Base-by-base conservation (phyloP, 78 protist species). In the Abeoforma whisleri region DNA sequence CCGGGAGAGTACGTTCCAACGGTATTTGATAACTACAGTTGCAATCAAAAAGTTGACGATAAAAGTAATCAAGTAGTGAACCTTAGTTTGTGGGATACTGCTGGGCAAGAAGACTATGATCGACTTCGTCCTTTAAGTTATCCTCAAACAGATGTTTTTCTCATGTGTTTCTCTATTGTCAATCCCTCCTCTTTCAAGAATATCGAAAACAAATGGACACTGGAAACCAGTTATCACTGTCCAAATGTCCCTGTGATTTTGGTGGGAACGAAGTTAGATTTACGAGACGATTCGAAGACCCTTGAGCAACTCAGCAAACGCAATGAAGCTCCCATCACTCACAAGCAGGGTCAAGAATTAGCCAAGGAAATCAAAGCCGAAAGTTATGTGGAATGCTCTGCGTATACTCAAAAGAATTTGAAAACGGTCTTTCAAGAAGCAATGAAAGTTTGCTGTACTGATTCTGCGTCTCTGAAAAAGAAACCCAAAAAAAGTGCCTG, bases 41-140 rank as follows among this genome's bases (percentile, higher is more conserved):
- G n/a, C n/a, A n/a, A n/a, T n/a, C n/a, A 2, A 35, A n/a, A n/a
- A n/a, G n/a, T n/a, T n/a, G n/a, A n/a, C n/a, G n/a, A n/a, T n/a
- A n/a, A n/a, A n/a, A n/a, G n/a, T n/a, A n/a, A n/a, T n/a, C n/a
- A n/a, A n/a, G n/a, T n/a, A n/a, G n/a, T n/a, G n/a, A n/a, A n/a
- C n/a, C n/a, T n/a, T n/a, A n/a, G n/a, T n/a, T n/a, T n/a, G n/a
- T n/a, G n/a, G n/a, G 98, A 96, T 72, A 96, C 98, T 28, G 98
- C 99, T 28, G 99, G 99, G 0, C 96, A 95, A 89, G 99, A 97
- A 71, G 96, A 93, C 38, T 97, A 94, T 86, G 99, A 97, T 77
- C 86, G 98, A 1, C 93, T 97, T 34, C 74, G 99, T 34, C 98
- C 98, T n/a, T 91, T 94, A 30, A 89, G 93, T 28, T 93, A 93